phyloP scores from a whole-genome alignment of 2,329 filamentous ascomycete genomes.

The Nothomitra cinnamomea region DNA sequence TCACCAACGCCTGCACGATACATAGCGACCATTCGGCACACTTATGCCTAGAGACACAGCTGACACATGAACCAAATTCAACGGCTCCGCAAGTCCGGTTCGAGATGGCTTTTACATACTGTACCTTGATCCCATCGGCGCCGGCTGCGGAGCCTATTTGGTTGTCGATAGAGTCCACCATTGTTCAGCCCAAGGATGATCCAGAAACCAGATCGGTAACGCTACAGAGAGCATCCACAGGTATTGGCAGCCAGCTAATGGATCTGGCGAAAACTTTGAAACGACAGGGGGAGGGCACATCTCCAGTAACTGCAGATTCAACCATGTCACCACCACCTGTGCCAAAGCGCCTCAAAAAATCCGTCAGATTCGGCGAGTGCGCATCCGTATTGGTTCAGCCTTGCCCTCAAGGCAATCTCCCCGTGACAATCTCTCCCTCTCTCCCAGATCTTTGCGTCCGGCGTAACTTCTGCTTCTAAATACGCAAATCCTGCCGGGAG shows the following conservation, averaged over 20 bases:
- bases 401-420: neutral
- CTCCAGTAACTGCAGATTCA: neutral
- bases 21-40: neutral
- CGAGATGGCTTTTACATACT: neutral
- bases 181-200: neutral
- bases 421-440: neutral
- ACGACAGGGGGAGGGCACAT: neutral
- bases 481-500: neutral
- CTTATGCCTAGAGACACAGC: neutral
- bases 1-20: neutral
- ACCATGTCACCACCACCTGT: neutral
- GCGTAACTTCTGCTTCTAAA: neutral
- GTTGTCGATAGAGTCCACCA: neutral
- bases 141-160: neutral
- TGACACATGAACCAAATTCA: too few species aligned
- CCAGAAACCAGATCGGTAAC: neutral
- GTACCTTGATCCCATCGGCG: neutral
- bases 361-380: neutral
- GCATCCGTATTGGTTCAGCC: neutral
- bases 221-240: neutral
- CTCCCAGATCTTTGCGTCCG: constrained; percentile 1
- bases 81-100: neutral
- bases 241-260: neutral
- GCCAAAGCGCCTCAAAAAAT: neutral
- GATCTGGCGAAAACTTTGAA: neutral